phyloP scores from a whole-genome alignment of 139 green algal species.

The Micractinium sp. region DNA sequence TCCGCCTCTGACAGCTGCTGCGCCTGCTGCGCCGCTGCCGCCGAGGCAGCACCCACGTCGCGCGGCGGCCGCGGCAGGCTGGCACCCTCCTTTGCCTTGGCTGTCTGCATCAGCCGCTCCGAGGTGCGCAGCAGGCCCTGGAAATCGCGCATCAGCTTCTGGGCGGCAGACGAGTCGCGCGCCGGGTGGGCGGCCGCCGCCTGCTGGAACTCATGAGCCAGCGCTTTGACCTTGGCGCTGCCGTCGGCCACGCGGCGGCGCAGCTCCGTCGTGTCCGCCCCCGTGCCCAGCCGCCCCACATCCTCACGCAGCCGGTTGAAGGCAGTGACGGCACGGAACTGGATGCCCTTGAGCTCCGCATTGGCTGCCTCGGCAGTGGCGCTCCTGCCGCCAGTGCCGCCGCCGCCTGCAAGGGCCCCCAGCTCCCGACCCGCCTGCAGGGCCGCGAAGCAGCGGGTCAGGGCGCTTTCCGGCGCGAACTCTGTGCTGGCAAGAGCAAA shows the following conservation, averaged over 20 bases:
- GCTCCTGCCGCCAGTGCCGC: neutral
- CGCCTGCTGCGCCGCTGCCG: slow-evolving; percentile 12
- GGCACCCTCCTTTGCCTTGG: slow-evolving; percentile 69
- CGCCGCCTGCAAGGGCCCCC: neutral
- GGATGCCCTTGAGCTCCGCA: slow-evolving; percentile 33
- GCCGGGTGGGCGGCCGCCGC: slow-evolving; percentile 38
- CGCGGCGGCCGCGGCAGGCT: slow-evolving; percentile 57
- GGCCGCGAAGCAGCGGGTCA: too few relatives aligned
- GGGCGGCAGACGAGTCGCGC: slow-evolving; percentile 38
- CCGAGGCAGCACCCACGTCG: slow-evolving; percentile 26
- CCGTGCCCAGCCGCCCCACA: slow-evolving; percentile 71
- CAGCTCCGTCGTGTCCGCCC: slow-evolving; percentile 71
- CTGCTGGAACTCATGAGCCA: slow-evolving; percentile 33
- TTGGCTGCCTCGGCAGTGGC: slow-evolving; percentile 12
- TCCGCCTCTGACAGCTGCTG: slow-evolving; percentile 14
- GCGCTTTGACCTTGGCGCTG: slow-evolving; percentile 15
- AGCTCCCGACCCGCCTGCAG: slow-evolving; percentile 24
- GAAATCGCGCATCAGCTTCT: slow-evolving; percentile 63
- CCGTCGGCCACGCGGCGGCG: slow-evolving; percentile 48
- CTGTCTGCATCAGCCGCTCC: slow-evolving; percentile 65
- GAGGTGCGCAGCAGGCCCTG: slow-evolving; percentile 64
- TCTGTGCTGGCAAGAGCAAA: neutral
- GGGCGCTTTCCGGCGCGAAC: neutral
- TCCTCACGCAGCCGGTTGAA: slow-evolving; percentile 53
- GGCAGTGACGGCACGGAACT: slow-evolving; percentile 48